A percentile compares a stretch with the other conserved stretches of the same genome.
Conservation (phyloP, 2,329 filamentous ascomycete genomes). For the Penicillium hesseltinei region DNA sequence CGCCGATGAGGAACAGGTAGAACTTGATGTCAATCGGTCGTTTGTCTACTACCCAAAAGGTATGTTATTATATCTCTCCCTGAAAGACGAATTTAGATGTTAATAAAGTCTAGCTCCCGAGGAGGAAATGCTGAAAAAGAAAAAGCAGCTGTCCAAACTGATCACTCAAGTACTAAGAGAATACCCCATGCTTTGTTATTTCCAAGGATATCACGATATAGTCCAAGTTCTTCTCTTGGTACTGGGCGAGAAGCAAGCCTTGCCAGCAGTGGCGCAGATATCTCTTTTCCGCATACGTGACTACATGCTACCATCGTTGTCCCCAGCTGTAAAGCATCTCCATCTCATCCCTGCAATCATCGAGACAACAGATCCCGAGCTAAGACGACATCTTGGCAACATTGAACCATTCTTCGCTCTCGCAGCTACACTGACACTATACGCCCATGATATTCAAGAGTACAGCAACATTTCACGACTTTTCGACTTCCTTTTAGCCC, state of each 20-base stretch:
- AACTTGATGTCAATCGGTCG: conserved; percentile 89
- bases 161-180: conserved; percentile 78
- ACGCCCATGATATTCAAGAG: conserved; percentile 90
- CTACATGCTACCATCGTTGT: conserved; percentile 90
- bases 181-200: conserved; percentile 85
- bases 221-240: conserved; percentile 92
- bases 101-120: conserved; percentile 59
- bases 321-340: conserved; percentile 80
- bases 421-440: conserved; percentile 90
- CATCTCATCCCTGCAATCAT: conserved; percentile 81
- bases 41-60: conserved; percentile 93
- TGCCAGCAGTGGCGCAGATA: conserved; percentile 70
- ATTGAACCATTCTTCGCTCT: conserved; percentile 90
- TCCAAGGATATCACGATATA: conserved; percentile 98
- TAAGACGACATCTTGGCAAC: conserved; percentile 72
- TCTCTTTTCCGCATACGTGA: conserved; percentile 89
- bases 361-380: conserved; percentile 64
- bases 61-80: conserved; percentile 43
- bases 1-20: conserved; percentile 84
- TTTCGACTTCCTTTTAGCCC: conserved; percentile 87
- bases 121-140: conserved; percentile 67
- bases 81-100: not conserved
- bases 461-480: conserved; percentile 85
- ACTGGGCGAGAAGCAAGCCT: conserved; percentile 62
- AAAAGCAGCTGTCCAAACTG: conserved; percentile 72